Conservation (phyloP, 345 rosid genomes). For the Eucalyptus tenuipes region DNA sequence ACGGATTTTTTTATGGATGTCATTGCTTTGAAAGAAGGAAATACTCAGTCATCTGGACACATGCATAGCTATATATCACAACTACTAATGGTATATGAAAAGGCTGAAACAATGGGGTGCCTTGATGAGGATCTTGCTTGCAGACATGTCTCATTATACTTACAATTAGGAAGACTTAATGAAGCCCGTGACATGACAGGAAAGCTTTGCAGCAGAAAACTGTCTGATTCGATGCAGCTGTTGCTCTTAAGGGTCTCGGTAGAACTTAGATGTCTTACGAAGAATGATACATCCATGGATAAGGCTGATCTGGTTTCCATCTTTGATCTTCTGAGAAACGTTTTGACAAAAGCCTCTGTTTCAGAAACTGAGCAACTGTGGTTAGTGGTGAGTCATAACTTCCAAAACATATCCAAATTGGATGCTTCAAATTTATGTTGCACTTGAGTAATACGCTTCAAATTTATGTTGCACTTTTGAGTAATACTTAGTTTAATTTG, state of each 20-base stretch:
- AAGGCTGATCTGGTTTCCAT: constrained; percentile 32
- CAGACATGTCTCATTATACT: constrained; percentile 47
- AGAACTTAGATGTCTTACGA: constrained; percentile 35
- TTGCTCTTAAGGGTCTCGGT: constrained; percentile 51
- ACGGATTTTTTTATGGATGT: constrained; percentile 46
- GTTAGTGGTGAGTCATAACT: constrained; percentile 49
- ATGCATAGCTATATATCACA: constrained; percentile 22
- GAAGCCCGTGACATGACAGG: constrained; percentile 55
- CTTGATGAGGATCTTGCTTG: constrained; percentile 61
- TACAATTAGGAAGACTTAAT: constrained; percentile 43
- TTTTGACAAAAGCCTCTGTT: constrained; percentile 32
- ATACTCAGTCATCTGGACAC: constrained; percentile 7
- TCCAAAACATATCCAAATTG: neutral
- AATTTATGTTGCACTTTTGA: neutral
- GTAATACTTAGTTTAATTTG: neutral
- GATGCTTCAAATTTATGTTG: neutral
- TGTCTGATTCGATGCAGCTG: constrained; percentile 41
- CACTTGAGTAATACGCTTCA: neutral
- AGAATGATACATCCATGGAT: constrained; percentile 10
- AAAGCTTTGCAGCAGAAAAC: constrained; percentile 45
- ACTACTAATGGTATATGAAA: constrained; percentile 40
- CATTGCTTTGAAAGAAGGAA: constrained; percentile 16
- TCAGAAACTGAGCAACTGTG: constrained; percentile 73
- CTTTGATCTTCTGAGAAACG: constrained; percentile 38
- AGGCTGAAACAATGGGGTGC: constrained; percentile 51